Conservation (phyloP, 192 early-diverging fungal species). For the Backusella tarrabulga region DNA sequence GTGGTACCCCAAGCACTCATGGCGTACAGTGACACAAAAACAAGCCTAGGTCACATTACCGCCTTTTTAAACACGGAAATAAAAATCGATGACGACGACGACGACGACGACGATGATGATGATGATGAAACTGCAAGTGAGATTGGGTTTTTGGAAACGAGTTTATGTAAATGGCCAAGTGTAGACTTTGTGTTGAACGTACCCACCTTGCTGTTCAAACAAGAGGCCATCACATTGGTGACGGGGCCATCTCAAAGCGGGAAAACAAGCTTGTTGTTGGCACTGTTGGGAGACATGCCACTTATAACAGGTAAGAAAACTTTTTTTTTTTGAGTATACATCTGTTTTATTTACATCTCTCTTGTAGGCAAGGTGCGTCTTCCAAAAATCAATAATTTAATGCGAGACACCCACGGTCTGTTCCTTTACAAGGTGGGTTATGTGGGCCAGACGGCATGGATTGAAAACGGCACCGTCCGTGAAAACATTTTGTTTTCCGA, state of each 20-base stretch:
- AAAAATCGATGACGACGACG: neutral
- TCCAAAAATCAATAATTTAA: neutral
- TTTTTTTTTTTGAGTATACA: too few species aligned
- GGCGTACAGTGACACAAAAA: conserved; percentile 48
- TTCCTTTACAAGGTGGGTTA: conserved; percentile 41
- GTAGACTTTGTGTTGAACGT: conserved; percentile 15
- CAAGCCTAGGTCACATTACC: conserved; percentile 55
- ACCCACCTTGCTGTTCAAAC: conserved; percentile 50
- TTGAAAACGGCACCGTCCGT: conserved; percentile 58
- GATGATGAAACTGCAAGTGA: neutral
- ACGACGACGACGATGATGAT: neutral
- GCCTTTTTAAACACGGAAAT: conserved; percentile 38
- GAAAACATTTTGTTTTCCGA: conserved; percentile 76
- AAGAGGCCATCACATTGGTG: conserved; percentile 52
- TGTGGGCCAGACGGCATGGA: conserved; percentile 55
- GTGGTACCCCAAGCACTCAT: conserved; percentile 61
- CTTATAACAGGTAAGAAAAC: conserved; percentile 13
- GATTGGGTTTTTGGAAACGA: conserved; percentile 14
- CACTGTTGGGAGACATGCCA: conserved; percentile 55
- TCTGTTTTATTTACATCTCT: too few species aligned
- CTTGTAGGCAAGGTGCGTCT: neutral
- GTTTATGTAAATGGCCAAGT: conserved; percentile 19
- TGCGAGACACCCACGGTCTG: conserved; percentile 5
- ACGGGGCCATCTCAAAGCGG: conserved; percentile 67
- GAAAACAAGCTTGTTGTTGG: conserved; percentile 50